Evolutionary conservation across 306 rosid species (phyloP).

Genomic region (Corylus americana): DNA sequence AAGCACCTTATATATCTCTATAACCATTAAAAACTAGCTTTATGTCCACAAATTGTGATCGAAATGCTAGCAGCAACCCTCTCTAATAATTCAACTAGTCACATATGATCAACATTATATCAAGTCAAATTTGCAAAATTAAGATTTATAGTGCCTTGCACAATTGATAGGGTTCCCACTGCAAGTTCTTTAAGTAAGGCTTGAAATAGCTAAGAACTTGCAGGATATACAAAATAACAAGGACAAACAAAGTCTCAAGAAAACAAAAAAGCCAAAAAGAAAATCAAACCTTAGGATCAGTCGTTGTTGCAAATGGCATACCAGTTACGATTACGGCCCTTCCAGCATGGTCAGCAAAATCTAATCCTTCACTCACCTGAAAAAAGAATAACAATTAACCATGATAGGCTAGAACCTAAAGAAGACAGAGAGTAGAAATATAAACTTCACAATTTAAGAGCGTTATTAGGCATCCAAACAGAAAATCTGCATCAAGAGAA

Average conservation of each 20-base stretch:
- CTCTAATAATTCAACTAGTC: neutral
- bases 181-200: neutral
- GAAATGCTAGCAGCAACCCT: neutral
- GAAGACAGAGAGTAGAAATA: slow-evolving; percentile 12
- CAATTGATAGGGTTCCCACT: neutral
- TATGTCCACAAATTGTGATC: neutral
- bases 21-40: neutral
- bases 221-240: slow-evolving; percentile 18
- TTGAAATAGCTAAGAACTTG: neutral
- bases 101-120: neutral
- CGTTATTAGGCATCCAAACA: slow-evolving; percentile 2
- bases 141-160: neutral
- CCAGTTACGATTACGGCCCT: slow-evolving; percentile 94
- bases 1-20: neutral
- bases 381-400: slow-evolving; percentile 27
- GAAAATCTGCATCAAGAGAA: neutral
- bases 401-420: slow-evolving; percentile 20
- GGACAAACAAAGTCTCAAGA: slow-evolving; percentile 20
- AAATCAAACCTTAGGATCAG: slow-evolving; percentile 80
- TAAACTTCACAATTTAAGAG: neutral
- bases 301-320: slow-evolving; percentile 79
- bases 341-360: slow-evolving; percentile 97
- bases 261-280: neutral
- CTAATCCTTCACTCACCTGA: slow-evolving; percentile 96
- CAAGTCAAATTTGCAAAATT: neutral